These are phyloP conservation scores for Panicum hallii DNA, from an alignment of 202 grass and related monocot species.

Conservation along the genomic window DNA sequence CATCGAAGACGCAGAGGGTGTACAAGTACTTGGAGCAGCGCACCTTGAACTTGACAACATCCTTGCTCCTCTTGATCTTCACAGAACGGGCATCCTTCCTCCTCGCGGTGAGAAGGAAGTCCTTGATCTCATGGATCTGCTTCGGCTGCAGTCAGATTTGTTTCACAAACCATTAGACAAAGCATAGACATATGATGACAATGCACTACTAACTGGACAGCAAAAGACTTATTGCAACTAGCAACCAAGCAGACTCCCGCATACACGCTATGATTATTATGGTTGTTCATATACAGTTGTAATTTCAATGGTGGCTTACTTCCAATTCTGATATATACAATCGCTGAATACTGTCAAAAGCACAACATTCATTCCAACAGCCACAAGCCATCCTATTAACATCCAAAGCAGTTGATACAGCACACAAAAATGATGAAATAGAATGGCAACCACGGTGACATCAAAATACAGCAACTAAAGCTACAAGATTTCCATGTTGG, in stretches of 20 bases:
- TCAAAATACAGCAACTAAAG: not conserved
- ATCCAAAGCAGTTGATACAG: not conserved
- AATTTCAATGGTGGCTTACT: no score
- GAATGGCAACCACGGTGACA: not conserved
- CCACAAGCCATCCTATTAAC: not conserved
- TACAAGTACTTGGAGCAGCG: constrained; percentile 81
- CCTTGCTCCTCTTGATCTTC: constrained; percentile 90
- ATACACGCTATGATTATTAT: not conserved
- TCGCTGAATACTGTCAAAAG: not conserved
- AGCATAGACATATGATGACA: not conserved
- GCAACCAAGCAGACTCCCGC: not conserved
- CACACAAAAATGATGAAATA: not conserved
- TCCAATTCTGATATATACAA: not conserved
- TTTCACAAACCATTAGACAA: not conserved
- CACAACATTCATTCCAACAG: not conserved
- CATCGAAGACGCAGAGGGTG: constrained; percentile 73
- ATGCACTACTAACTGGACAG: not conserved
- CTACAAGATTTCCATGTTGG: not conserved
- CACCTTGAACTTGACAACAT: constrained; percentile 81
- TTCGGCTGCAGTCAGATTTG: constrained; percentile 52
- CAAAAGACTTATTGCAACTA: not conserved
- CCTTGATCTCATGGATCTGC: constrained; percentile 87
- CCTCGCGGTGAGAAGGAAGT: constrained; percentile 76
- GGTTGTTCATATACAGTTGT: not conserved
- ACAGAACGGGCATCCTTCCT: constrained; percentile 90